Conservation (phyloP, 768 basidiomycete species). For the Lepiota brunneoincarnata region DNA sequence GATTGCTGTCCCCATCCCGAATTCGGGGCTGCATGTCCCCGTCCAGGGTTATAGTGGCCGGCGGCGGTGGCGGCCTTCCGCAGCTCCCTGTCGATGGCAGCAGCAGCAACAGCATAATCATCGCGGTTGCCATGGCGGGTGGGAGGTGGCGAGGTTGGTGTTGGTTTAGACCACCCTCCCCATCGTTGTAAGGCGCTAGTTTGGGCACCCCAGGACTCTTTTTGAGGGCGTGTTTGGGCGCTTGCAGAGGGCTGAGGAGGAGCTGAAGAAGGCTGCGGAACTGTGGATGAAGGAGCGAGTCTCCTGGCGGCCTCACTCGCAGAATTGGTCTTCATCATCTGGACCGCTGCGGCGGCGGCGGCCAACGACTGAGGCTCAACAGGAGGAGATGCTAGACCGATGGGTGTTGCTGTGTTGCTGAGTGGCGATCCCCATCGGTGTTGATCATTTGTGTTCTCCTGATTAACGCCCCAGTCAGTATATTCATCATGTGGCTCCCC, state of each 20-base stretch:
- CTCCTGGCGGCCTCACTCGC: constrained; percentile 21
- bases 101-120: constrained; percentile 7
- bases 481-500: constrained; percentile 18
- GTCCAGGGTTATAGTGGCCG: neutral
- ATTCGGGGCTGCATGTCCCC: neutral
- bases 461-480: constrained; percentile 19
- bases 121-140: constrained; percentile 5
- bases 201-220: neutral
- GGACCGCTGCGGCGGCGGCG: constrained; percentile 21
- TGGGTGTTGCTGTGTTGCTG: constrained; percentile 9
- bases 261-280: constrained; percentile 14
- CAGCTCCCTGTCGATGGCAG: constrained; percentile 2
- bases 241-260: constrained; percentile 12
- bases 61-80: constrained; percentile 1
- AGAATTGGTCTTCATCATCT: constrained; percentile 19
- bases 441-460: constrained; percentile 13
- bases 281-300: constrained; percentile 18
- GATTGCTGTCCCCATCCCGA: neutral
- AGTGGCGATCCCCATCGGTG: constrained; percentile 18
- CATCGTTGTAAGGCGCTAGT: constrained; percentile 15
- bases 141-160: neutral
- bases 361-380: constrained; percentile 18
- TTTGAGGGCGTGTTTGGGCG: neutral
- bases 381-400: neutral
- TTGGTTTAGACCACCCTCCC: constrained; percentile 14